Base-by-base conservation (phyloP, 352 stramenopile species). In the Phytophthora sp. region DNA sequence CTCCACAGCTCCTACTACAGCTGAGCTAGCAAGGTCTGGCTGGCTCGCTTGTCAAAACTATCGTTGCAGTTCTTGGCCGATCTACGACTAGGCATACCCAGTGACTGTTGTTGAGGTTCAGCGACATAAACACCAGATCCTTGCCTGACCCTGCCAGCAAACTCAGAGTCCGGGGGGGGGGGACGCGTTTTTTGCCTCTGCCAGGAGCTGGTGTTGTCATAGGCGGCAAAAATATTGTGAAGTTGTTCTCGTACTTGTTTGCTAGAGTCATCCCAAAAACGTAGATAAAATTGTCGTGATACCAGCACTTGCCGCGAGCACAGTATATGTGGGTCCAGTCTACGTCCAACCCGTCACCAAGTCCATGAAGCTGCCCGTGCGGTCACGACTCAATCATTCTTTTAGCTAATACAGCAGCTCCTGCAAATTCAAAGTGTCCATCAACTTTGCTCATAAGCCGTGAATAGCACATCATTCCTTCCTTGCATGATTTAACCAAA, bases 81-180 rank as follows among this genome's bases (percentile, higher is more conserved):
- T 49, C 44, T 3, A 63, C 29, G 1, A 47, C 56, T 1, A 63
- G 12, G 20, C 42, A 63, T 6, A 30, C 31, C 54, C 30, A 63
- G 12, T 63, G 56, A 15, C 20, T 56, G 5, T 0, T 16, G 36
- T 62, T 62, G 20, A 62, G 29, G 12, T 62, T 62, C 29, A 62
- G 21, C 5, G 55, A 30, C 41, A 62, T 46, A 16, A 62, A 65
- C 33, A 57, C 50, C 11, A 57, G 8, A 30, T 36, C 21, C 21
- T 41, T 41, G 6, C 20, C 35, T 5, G 35, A 13, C n/a, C 35
- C 8, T 11, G 35, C 15, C 35, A 41, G 15, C 35, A 41, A 41
- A 20, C 12, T 6, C 35, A 41, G 13, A 20, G 35, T 41, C 35
- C n/a, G n/a, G n/a, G 6, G 20, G 20, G 15, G 15, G 3, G 20